Evolutionary conservation across 768 basidiomycete species (phyloP).

Genomic region (Hysterangium stoloniferum): DNA sequence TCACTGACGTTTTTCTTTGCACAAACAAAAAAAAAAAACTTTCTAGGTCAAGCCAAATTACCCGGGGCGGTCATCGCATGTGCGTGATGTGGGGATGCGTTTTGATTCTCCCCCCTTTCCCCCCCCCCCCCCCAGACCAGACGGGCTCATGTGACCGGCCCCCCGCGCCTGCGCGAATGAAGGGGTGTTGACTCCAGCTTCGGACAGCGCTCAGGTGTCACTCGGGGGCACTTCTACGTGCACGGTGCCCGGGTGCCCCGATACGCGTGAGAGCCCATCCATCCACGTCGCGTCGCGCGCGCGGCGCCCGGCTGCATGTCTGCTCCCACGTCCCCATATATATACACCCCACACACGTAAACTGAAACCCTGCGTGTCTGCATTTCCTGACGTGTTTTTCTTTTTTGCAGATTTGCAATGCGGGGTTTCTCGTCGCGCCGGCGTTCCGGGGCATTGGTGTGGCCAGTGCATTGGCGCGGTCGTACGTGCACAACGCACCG

Average conservation of each 20-base stretch:
- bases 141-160: no score
- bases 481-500: conserved; percentile 78
- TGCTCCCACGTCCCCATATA: no score
- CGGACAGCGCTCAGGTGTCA: no score
- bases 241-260: no score
- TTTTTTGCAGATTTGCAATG: conserved; percentile 70
- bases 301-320: neutral
- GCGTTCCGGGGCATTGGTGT: conserved; percentile 55
- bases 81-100: conserved; percentile 31
- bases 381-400: conserved; percentile 34
- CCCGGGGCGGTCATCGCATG: conserved; percentile 85
- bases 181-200: no score
- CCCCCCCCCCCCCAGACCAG: no score
- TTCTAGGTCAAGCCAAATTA: conserved; percentile 77
- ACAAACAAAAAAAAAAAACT: neutral
- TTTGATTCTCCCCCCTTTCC: neutral
- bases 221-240: no score
- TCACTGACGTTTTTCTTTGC: neutral
- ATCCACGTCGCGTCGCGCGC: neutral
- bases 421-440: conserved; percentile 75
- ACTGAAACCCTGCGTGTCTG: conserved; percentile 57
- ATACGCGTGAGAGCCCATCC: no score
- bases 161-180: no score
- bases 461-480: conserved; percentile 64
- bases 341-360: conserved; percentile 43